Percentiles rank a stretch among this genome's conserved stretches.
Conservation (phyloP, 2,329 filamentous ascomycete species). For the Huntiella moniliformis region DNA sequence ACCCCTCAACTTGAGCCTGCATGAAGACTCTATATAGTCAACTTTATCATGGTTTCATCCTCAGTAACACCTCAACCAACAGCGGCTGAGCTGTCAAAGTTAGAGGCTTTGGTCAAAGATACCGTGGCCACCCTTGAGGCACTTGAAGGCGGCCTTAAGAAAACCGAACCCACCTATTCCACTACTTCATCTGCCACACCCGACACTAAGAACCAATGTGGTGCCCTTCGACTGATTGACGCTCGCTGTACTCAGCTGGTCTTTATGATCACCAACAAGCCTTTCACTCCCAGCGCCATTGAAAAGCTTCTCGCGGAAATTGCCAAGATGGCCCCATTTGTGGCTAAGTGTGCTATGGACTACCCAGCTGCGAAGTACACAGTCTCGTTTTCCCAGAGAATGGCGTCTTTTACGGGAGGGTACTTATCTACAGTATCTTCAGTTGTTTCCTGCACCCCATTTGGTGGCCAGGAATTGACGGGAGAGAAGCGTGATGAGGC, state of each 20-base stretch:
- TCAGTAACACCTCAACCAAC: too few species aligned
- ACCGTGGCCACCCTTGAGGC: too few species aligned
- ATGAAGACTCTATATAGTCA: too few species aligned
- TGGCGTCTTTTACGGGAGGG: conserved; percentile 38
- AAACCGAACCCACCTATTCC: too few species aligned
- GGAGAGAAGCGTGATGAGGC: neutral
- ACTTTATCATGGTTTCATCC: too few species aligned
- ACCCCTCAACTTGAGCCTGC: too few species aligned
- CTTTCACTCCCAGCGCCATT: conserved; percentile 66
- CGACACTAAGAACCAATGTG: conserved; percentile 15
- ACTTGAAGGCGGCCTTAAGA: too few species aligned
- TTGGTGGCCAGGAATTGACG: neutral
- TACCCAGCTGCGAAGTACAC: conserved; percentile 46
- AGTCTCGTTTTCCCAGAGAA: conserved; percentile 40
- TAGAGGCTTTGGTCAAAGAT: too few species aligned
- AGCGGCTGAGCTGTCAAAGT: too few species aligned
- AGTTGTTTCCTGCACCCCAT: conserved; percentile 25
- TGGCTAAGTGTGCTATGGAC: conserved; percentile 51
- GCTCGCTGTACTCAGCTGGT: conserved; percentile 78
- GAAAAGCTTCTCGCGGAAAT: conserved; percentile 51
- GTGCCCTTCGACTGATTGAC: conserved; percentile 53
- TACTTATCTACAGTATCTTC: conserved; percentile 43
- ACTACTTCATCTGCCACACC: too few species aligned
- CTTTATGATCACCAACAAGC: conserved; percentile 67
- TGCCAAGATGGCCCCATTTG: conserved; percentile 53